Conservation (phyloP, 2,329 filamentous ascomycete species). For the Parastagonospora avenae region DNA sequence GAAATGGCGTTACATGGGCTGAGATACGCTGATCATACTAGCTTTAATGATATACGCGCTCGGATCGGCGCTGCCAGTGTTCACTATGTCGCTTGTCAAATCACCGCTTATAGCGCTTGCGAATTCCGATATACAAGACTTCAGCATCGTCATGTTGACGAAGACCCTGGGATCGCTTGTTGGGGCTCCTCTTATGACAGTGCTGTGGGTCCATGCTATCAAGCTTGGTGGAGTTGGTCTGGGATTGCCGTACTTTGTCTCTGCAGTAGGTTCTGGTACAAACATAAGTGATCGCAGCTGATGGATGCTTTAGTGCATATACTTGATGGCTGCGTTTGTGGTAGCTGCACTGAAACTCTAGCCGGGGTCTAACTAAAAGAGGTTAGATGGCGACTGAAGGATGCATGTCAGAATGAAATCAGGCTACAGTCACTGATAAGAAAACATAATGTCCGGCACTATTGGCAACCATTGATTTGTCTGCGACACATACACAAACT, state of each 20-base stretch:
- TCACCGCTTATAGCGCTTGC: conserved; percentile 36
- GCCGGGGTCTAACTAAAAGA: neutral
- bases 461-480: too few species aligned
- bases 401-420: too few species aligned
- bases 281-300: neutral
- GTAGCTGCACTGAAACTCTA: conserved; percentile 7
- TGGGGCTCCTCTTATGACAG: conserved; percentile 44
- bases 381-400: too few species aligned
- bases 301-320: conserved; percentile 10
- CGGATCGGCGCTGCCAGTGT: conserved; percentile 46
- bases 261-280: conserved; percentile 31
- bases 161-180: conserved; percentile 44
- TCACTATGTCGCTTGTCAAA: conserved; percentile 46
- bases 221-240: conserved; percentile 36
- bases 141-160: conserved; percentile 46
- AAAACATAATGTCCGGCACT: too few species aligned
- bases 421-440: too few species aligned
- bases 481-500: too few species aligned
- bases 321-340: conserved; percentile 9
- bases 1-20: neutral
- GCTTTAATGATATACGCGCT: conserved; percentile 46
- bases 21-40: conserved; percentile 9
- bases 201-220: conserved; percentile 45
- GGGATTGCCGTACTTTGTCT: conserved; percentile 44
- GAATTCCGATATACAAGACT: conserved; percentile 39